These are phyloP conservation scores for Tetrahymena elliotti DNA, from an alignment of 73 alveolate genomes.

Conservation along the genomic window DNA sequence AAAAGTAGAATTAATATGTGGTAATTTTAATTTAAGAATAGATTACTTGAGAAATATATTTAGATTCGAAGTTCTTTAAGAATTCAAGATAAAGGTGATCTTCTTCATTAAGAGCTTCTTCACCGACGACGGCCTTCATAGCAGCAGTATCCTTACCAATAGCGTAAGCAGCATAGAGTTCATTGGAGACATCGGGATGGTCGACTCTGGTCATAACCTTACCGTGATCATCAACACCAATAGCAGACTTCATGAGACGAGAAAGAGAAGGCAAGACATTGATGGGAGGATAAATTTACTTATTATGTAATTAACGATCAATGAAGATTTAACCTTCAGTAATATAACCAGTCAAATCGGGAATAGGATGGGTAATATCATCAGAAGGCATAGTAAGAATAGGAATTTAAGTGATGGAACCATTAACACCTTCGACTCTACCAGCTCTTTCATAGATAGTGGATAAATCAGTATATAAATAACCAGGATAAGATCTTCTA, in stretches of 20 bases:
- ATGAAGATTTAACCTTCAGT: constrained; percentile 97
- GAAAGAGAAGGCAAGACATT: constrained; percentile 99
- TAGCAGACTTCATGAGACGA: constrained; percentile 99
- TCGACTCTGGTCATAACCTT: constrained; percentile 98
- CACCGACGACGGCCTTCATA: constrained; percentile 99
- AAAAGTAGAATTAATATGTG: not conserved
- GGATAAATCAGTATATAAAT: constrained; percentile 99
- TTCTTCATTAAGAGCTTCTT: constrained; percentile 95
- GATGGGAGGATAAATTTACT: constrained; percentile 99
- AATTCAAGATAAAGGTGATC: constrained; percentile 87
- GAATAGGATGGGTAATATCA: constrained; percentile 99
- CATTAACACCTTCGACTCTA: constrained; percentile 95
- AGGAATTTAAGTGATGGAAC: constrained; percentile 91
- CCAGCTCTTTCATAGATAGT: constrained; percentile 99
- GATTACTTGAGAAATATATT: constrained; percentile 72
- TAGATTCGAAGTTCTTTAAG: constrained; percentile 91
- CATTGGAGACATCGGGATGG: constrained; percentile 98
- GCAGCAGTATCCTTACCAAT: constrained; percentile 99
- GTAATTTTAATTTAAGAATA: not conserved
- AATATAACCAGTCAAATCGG: constrained; percentile 99
- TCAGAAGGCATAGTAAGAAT: constrained; percentile 99
- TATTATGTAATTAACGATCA: constrained; percentile 96
- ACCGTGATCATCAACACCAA: constrained; percentile 61
- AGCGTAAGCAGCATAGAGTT: constrained; percentile 98
- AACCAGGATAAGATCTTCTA: constrained; percentile 99